A percentile compares a stretch with the other conserved stretches of the same genome.
These are phyloP conservation scores for Euphorbia tirucalli DNA, from an alignment of 345 rosid species.

Conservation along the genomic window DNA sequence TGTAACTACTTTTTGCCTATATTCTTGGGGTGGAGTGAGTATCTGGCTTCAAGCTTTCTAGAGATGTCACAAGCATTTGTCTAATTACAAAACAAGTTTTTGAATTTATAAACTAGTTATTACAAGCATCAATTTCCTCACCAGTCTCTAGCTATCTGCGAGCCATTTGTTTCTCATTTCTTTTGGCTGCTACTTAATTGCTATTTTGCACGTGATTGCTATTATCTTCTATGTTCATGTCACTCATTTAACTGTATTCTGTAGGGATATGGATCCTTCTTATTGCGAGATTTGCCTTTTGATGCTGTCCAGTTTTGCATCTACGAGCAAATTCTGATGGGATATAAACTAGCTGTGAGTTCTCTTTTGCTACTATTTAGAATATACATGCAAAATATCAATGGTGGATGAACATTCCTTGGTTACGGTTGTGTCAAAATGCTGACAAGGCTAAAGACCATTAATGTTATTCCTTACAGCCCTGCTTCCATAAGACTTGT, in stretches of 20 bases:
- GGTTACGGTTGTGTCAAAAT: neutral
- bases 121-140: neutral
- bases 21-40: too few species aligned
- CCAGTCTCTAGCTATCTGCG: neutral
- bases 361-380: conserved; percentile 5
- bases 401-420: neutral
- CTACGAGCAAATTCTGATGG: conserved; percentile 87
- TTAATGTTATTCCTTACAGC: neutral
- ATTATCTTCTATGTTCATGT: too few species aligned
- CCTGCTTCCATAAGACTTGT: neutral
- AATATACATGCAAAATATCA: neutral
- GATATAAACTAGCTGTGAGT: conserved; percentile 75
- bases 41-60: neutral
- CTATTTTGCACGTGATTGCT: neutral
- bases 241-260: too few species aligned
- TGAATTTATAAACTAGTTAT: neutral
- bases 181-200: neutral
- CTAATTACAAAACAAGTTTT: neutral
- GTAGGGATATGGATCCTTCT: conserved; percentile 87
- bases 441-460: neutral
- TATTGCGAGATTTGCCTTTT: conserved; percentile 89
- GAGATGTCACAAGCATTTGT: neutral
- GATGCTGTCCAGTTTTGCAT: conserved; percentile 96
- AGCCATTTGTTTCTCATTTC: neutral
- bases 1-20: too few species aligned